Conservation (phyloP, 805 yeast species). For the Candida rishiriensis region DNA sequence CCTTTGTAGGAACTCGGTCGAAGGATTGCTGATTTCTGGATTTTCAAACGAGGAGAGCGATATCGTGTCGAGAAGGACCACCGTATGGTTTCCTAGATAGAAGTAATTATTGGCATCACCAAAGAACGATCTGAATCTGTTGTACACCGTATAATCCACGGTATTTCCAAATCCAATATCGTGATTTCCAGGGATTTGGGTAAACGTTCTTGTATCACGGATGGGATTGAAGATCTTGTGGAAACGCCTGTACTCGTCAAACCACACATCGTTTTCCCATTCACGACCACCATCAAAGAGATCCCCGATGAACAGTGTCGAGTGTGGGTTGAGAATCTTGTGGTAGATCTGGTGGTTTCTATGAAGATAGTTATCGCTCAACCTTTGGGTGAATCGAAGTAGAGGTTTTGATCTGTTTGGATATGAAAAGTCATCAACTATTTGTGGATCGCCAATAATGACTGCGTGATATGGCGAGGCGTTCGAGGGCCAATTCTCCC, state of each 20-base stretch:
- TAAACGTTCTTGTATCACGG: conserved; percentile 42
- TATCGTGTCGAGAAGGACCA: conserved; percentile 75
- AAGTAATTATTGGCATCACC: conserved; percentile 61
- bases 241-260: conserved; percentile 62
- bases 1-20: conserved; percentile 47
- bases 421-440: conserved; percentile 83
- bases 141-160: conserved; percentile 48
- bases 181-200: conserved; percentile 78
- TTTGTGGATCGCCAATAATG: conserved; percentile 91
- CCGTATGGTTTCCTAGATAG: conserved; percentile 64
- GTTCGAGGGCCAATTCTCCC: conserved; percentile 54
- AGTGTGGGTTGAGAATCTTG: conserved; percentile 60
- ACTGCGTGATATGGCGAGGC: conserved; percentile 23
- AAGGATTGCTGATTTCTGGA: conserved; percentile 40
- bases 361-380: conserved; percentile 75
- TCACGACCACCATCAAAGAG: conserved; percentile 87
- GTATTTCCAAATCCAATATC: conserved; percentile 90
- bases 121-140: conserved; percentile 65
- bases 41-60: conserved; percentile 59
- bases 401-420: conserved; percentile 59
- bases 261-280: conserved; percentile 46
- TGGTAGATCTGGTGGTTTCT: conserved; percentile 69
- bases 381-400: conserved; percentile 48
- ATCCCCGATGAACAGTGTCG: conserved; percentile 82
- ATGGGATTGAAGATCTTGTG: conserved; percentile 45